Evolutionary conservation across 2,329 filamentous ascomycete genomes (phyloP), one percentile per base, ranked within the genome.

Genomic region (Drechslerella coelobrocha): DNA sequence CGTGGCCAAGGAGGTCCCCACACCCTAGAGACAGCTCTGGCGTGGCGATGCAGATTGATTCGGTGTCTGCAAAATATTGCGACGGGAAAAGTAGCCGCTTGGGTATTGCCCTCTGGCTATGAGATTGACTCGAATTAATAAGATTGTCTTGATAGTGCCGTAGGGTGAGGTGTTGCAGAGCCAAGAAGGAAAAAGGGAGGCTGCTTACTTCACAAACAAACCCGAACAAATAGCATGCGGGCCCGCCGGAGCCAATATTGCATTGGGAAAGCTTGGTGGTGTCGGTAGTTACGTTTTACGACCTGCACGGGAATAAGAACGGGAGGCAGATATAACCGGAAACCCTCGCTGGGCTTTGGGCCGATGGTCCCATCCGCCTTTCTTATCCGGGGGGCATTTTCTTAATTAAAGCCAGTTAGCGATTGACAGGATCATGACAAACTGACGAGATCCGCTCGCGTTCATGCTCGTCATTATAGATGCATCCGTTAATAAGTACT

Each of bases 241-340:
- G 34, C 34, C 34, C 12, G 17, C 34, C 34, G 12, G 34, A 39
- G 34, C 34, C 34, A 39, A 39, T 39, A 39, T n/a, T 61, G 41
- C 41, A 37, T 43, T 51, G 43, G 43, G 55, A 61, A 68, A 61
- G 63, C 63, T 68, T 68, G 63, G 53, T 61, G 55, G 34, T 29
- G 60, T 68, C 63, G 63, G 63, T 68, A 68, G 63, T n/a, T n/a
- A n/a, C n/a, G n/a, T n/a, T n/a, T 68, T 68, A 68, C 50, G 50
- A 68, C 12, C 17, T n/a, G 34, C 7, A n/a, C 12, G 34, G 12
- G 39, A 63, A 34, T 61, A 59, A 68, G 61, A 68, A 68, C 61
- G 61, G 61, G 62, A 60, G 54, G 48, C 50, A 61, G 63, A 68
- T 68, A 68, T 61, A 68, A 57, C 56, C 63, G 43, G 31, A 54